These are phyloP conservation scores for Nannizziopsis arthrosporioides DNA, from an alignment of 2,329 filamentous ascomycete species.

Conservation along the genomic window DNA sequence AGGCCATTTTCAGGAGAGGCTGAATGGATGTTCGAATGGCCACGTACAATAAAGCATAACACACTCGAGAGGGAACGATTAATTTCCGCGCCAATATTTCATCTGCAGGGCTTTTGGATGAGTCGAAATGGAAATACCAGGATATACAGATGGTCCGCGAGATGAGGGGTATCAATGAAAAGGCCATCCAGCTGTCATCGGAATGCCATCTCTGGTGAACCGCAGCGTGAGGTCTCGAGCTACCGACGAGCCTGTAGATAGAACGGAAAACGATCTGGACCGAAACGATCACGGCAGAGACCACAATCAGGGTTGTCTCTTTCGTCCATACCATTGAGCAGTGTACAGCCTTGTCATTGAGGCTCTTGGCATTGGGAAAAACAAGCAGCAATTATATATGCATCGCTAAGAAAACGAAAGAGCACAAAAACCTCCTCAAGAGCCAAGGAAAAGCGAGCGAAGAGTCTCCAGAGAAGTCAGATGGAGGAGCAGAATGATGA, in stretches of 20 bases:
- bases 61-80: constrained; percentile 12
- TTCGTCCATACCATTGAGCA: constrained; percentile 16
- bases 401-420: background rate
- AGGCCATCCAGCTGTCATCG: constrained; percentile 17
- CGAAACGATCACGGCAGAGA: constrained; percentile 11
- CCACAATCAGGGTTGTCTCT: constrained; percentile 14
- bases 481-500: background rate
- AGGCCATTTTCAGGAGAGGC: background rate
- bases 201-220: constrained; percentile 13
- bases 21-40: background rate
- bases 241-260: constrained; percentile 12
- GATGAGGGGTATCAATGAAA: constrained; percentile 13
- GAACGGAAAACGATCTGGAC: constrained; percentile 14
- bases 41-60: constrained; percentile 15
- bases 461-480: background rate
- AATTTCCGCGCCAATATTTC: constrained; percentile 11
- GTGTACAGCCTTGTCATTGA: background rate
- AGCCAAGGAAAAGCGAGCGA: too few species aligned
- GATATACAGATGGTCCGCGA: constrained; percentile 10
- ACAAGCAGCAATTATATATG: background rate
- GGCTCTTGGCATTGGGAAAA: background rate
- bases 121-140: constrained; percentile 11
- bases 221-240: constrained; percentile 9
- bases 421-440: background rate
- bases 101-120: constrained; percentile 1